A percentile compares a stretch with the other conserved stretches of the same genome.
These are phyloP conservation scores for carrot (Daucus carota) DNA, from an alignment of 129 eudicot species.

Conservation along the genomic window DNA sequence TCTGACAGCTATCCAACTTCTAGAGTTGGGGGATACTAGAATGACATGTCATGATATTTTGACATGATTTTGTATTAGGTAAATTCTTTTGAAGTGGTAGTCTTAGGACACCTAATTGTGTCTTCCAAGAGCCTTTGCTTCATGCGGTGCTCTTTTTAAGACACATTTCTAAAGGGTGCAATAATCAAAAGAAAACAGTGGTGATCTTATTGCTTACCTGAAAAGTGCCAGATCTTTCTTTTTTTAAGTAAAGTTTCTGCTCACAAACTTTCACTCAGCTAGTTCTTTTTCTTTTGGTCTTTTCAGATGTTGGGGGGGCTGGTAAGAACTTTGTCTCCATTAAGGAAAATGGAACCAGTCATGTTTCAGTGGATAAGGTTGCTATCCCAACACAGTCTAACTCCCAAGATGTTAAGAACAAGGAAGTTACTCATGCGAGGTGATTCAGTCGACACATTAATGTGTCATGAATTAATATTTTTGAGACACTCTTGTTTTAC, in stretches of 20 bases:
- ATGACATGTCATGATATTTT: neutral
- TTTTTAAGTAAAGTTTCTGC: neutral
- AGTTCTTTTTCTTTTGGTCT: neutral
- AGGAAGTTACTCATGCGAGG: slow-evolving; percentile 39
- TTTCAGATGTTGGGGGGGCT: slow-evolving; percentile 54
- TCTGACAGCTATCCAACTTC: neutral
- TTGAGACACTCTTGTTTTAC: neutral
- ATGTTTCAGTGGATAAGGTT: slow-evolving; percentile 31
- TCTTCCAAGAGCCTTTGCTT: slow-evolving; percentile 13
- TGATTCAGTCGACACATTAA: slow-evolving; percentile 17
- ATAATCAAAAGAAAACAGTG: slow-evolving; percentile 9
- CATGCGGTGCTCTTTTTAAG: neutral
- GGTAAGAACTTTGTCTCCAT: slow-evolving; percentile 37
- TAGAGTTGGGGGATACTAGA: neutral
- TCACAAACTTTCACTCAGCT: neutral
- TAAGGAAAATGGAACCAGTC: slow-evolving; percentile 53
- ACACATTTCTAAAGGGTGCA: neutral
- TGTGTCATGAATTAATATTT: neutral
- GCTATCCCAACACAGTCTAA: slow-evolving; percentile 21
- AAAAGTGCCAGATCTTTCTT: slow-evolving; percentile 4
- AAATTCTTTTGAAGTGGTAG: slow-evolving; percentile 2
- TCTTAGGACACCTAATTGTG: slow-evolving; percentile 1
- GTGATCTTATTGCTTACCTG: slow-evolving; percentile 2
- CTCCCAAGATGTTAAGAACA: slow-evolving; percentile 38
- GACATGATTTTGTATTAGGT: slow-evolving; percentile 4